These are phyloP conservation scores for Myxozyma lipomycoides DNA, from an alignment of 805 yeast species.

Conservation along the genomic window DNA sequence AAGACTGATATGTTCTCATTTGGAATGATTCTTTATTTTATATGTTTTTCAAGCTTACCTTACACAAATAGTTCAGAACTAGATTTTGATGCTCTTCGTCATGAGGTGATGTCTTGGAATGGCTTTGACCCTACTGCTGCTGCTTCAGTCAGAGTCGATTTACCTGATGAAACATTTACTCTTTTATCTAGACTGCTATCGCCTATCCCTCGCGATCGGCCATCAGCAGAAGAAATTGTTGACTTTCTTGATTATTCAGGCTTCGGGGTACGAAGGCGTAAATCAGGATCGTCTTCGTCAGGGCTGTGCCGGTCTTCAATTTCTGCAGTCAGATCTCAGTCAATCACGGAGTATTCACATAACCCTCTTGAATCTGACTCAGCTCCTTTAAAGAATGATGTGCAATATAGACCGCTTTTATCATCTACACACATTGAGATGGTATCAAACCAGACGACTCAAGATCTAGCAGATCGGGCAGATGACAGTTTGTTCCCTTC, in stretches of 20 bases:
- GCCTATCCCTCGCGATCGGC: conserved; percentile 41
- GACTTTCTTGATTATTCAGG: conserved; percentile 36
- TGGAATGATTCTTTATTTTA: conserved; percentile 74
- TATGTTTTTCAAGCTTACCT: conserved; percentile 71
- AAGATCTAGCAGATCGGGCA: no score
- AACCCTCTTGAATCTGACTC: no score
- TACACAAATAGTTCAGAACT: conserved; percentile 39
- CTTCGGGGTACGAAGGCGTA: neutral
- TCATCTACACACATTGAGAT: no score
- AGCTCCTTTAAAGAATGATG: no score
- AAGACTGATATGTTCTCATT: conserved; percentile 77
- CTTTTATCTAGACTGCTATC: conserved; percentile 43
- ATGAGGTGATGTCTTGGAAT: conserved; percentile 37
- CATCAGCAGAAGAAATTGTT: conserved; percentile 44
- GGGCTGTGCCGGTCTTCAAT: no score
- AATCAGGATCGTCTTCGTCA: conserved; percentile 3
- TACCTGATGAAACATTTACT: conserved; percentile 36
- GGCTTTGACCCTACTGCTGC: conserved; percentile 34
- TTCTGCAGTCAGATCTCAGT: no score
- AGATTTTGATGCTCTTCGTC: conserved; percentile 37
- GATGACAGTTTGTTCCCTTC: no score
- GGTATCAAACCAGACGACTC: no score
- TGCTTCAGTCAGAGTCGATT: conserved; percentile 30
- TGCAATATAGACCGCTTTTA: no score
- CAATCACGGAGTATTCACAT: no score